phyloP scores from a whole-genome alignment of 2,329 filamentous ascomycete species.

The Periconia sp. region DNA sequence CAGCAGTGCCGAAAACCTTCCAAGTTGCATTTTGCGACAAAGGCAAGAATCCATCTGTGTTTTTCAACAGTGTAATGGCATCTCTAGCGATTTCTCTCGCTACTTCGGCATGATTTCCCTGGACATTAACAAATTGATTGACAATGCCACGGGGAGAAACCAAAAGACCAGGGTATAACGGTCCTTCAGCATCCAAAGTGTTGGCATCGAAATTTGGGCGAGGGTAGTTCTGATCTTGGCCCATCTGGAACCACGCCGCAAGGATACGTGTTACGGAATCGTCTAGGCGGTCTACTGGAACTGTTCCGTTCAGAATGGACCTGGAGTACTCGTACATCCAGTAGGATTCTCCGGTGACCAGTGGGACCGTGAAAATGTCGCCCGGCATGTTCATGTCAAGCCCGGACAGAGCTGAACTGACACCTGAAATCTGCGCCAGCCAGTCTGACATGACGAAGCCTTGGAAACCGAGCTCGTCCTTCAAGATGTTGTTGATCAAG shows the following conservation, averaged over 20 bases:
- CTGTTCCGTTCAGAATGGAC: constrained; percentile 77
- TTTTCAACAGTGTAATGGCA: constrained; percentile 64
- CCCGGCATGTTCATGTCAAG: constrained; percentile 81
- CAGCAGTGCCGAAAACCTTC: constrained; percentile 50
- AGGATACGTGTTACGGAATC: constrained; percentile 87
- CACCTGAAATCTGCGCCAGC: constrained; percentile 81
- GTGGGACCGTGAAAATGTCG: constrained; percentile 58
- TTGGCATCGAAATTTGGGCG: constrained; percentile 46
- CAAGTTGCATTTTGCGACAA: constrained; percentile 38
- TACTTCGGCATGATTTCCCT: constrained; percentile 54
- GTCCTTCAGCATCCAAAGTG: constrained; percentile 36
- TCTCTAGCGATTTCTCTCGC: constrained; percentile 57
- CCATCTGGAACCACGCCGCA: constrained; percentile 75
- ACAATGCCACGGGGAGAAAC: constrained; percentile 64
- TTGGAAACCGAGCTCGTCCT: constrained; percentile 85
- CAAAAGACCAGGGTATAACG: constrained; percentile 44
- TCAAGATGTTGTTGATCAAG: constrained; percentile 79
- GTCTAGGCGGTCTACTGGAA: constrained; percentile 79
- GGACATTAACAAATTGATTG: constrained; percentile 68
- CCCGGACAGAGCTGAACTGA: constrained; percentile 76
- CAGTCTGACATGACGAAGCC: constrained; percentile 89
- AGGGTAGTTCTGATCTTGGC: constrained; percentile 45
- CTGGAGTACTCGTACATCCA: constrained; percentile 77
- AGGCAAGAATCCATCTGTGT: constrained; percentile 59
- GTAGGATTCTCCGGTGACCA: constrained; percentile 49